Evolutionary conservation across 208 protist genomes (phyloP), one percentile per base, ranked within the genome.

Genomic region (Phytomonas serpens): DNA sequence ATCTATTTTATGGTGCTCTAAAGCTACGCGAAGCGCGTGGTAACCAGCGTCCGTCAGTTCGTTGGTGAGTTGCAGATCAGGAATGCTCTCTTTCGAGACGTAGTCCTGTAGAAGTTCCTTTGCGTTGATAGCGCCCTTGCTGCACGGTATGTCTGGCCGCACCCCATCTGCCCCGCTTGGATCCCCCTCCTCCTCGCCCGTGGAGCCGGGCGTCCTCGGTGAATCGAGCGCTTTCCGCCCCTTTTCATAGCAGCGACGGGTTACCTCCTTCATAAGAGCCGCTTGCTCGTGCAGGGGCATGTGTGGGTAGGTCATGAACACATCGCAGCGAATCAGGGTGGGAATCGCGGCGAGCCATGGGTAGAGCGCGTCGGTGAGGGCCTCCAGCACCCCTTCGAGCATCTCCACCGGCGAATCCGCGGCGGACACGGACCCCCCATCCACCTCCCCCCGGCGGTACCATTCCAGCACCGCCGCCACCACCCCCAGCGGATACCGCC

Each of bases 1-100:
- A 38, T 82, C 83, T 27, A 66, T 71, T 77, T 92, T 91, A 62
- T 94, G 88, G 23, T 19, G 64, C 75, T 92, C 88, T 71, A 91
- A 87, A n/a, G 82, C 85, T 2, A 27, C 16, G 23, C 88, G 81
- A 38, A 94, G 32, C 30, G 71, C 76, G n/a, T 65, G 68, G 67
- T 90, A 93, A 51, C 66, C 34, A 14, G 66, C 73, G 0, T 62
- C 47, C 6, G 66, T 67, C 23, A 87, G 63, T 14, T 4, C 37
- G 10, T 27, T 31, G 14, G 64, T 64, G 32, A 79, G 73, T 11
- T 73, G 81, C 14, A 61, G 64, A 11, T 72, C 27, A 0, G 30
- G 9, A 19, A 74, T 34, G 9, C 64, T 52, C 14, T 61, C 64
- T n/a, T 34, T 30, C 0, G 29, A 34, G 2, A 79, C 40, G 38